Evolutionary conservation across 2,329 filamentous ascomycete genomes (phyloP), one percentile per base, ranked within the genome.

Genomic region (Penicillium sumatraense): DNA sequence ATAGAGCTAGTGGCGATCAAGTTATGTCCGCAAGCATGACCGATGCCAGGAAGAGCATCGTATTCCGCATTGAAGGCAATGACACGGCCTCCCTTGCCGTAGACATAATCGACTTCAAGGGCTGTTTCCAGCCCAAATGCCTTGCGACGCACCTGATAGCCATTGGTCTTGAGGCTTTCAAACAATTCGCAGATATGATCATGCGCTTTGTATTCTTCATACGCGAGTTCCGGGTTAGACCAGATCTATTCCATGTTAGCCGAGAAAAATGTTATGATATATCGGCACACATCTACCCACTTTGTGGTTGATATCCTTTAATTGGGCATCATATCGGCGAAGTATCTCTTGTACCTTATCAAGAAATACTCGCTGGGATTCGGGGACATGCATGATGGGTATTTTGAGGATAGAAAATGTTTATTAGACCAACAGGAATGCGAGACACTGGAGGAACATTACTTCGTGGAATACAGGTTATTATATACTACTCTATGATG

Each of bases 191-290:
- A 75, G 35, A 84, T 77, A 10, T 72, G 73, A 33, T 81, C 74
- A 56, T 83, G 80, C 1, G 82, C 82, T n/a, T 75, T 72, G 60
- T 75, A 67, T 59, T 85, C 82, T 49, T 81, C 66, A 58, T 78
- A 84, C 3, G 72, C 77, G 1, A 81, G 66, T 61, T 84, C 82
- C 0, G 82, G 81, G 50, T 82, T 73, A 33, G 70, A 69, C 64
- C 72, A 74, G 49, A 78, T 78, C 71, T 75, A 45, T 6, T 4
- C 1, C 1, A 20, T 5, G n/a, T 49, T 14, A 51, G 47, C 41
- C 20, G 14, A 11, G 2, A 16, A 23, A 1, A 5, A 7, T 10
- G 21, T n/a, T 8, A 7, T 16, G 3, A 45, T 7, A 18, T n/a
- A n/a, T n/a, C n/a, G n/a, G n/a, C n/a, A n/a, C n/a, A n/a, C n/a